A percentile compares a stretch with the other conserved stretches of the same genome.
Evolutionary conservation across 2,329 filamentous ascomycete species (phyloP).

Genomic region (Capronia epimyces): DNA sequence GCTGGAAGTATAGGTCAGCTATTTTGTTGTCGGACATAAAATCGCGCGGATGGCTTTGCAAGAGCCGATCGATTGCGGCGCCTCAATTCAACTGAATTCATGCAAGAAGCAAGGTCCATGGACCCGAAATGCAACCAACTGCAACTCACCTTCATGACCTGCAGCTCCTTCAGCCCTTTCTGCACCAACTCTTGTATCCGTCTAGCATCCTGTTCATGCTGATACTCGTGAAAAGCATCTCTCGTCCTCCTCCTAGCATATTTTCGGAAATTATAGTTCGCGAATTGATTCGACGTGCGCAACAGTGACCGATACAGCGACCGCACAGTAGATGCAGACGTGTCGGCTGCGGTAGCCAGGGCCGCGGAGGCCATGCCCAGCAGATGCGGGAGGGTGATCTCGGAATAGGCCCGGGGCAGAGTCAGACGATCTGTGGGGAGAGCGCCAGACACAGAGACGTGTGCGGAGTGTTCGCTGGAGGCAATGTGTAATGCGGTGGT

Average conservation of each 20-base stretch:
- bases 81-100: not conserved
- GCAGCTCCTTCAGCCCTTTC: constrained; percentile 77
- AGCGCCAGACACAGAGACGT: not conserved
- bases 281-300: constrained; percentile 78
- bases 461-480: not conserved
- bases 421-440: not conserved
- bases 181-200: constrained; percentile 83
- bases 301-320: constrained; percentile 77
- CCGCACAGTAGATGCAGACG: constrained; percentile 45
- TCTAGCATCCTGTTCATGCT: constrained; percentile 64
- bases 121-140: no score
- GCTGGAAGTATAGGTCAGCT: constrained; percentile 53
- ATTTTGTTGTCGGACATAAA: no score
- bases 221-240: constrained; percentile 83
- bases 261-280: constrained; percentile 95
- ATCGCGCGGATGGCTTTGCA: no score
- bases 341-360: constrained; percentile 33
- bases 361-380: constrained; percentile 41
- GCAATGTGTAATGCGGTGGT: not conserved
- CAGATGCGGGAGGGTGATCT: not conserved
- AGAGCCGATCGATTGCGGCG: not conserved
- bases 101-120: not conserved
- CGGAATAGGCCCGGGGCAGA: not conserved
- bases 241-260: constrained; percentile 86
- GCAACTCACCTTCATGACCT: constrained; percentile 75